Evolutionary conservation across 441 rosid genomes (phyloP).

Genomic region (Kokia cookei): DNA sequence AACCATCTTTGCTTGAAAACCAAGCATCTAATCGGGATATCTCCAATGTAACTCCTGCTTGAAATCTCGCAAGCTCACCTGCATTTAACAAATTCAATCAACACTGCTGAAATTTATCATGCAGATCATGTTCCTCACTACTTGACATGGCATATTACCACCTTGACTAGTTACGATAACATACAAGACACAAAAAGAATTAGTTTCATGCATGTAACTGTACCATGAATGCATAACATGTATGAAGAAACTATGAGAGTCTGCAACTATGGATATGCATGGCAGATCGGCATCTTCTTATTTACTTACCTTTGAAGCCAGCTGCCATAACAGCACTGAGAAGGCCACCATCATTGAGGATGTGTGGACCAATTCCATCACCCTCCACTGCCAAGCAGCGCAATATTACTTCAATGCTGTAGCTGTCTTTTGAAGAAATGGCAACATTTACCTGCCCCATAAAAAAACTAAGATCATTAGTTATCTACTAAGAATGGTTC

Average conservation of each 20-base stretch:
- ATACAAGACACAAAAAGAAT: neutral
- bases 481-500: neutral
- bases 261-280: constrained; percentile 7
- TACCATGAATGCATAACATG: neutral
- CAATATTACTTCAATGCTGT: constrained; percentile 82
- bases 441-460: constrained; percentile 70
- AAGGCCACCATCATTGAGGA: constrained; percentile 69
- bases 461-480: neutral
- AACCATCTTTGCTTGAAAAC: constrained; percentile 76
- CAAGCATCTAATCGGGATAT: constrained; percentile 95
- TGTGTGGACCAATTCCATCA: constrained; percentile 76
- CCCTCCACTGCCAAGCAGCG: constrained; percentile 90
- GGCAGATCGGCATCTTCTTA: constrained; percentile 10
- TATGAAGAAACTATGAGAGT: neutral
- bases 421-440: constrained; percentile 66
- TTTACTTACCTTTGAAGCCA: constrained; percentile 81
- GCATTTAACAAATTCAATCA: constrained; percentile 15
- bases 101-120: neutral
- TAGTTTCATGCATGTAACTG: neutral
- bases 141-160: neutral
- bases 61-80: constrained; percentile 97
- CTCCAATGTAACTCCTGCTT: constrained; percentile 88
- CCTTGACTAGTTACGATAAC: neutral
- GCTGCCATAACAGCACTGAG: constrained; percentile 82
- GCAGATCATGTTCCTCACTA: neutral